phyloP scores from a whole-genome alignment of 1,139 yeast species.

The Pichia sp. region DNA sequence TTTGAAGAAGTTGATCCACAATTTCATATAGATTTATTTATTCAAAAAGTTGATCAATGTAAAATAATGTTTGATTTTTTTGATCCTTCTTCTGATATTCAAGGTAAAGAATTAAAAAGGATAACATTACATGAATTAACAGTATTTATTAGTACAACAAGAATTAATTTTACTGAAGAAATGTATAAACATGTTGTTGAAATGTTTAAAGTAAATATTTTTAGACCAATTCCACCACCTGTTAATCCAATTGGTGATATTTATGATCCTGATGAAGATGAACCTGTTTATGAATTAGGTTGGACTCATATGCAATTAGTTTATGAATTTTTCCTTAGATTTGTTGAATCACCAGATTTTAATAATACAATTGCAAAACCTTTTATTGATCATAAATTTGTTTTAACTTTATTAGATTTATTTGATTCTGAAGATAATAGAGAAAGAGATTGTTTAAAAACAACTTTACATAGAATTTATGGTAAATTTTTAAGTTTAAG shows the following conservation, averaged over 20 bases:
- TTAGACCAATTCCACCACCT: constrained; percentile 97
- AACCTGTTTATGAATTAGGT: constrained; percentile 90
- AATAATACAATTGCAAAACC: constrained; percentile 90
- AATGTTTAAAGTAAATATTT: constrained; percentile 84
- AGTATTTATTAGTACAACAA: constrained; percentile 69
- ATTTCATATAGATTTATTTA: constrained; percentile 73
- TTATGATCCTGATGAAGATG: constrained; percentile 98
- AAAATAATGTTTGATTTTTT: constrained; percentile 88
- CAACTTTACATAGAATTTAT: constrained; percentile 90
- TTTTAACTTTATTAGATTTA: constrained; percentile 70
- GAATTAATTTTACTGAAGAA: constrained; percentile 82
- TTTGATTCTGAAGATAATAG: constrained; percentile 96
- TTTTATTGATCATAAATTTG: constrained; percentile 86
- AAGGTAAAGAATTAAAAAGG: constrained; percentile 89
- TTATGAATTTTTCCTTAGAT: constrained; percentile 86
- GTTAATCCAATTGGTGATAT: constrained; percentile 95
- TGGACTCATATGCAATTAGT: constrained; percentile 99
- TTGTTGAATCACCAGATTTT: constrained; percentile 92
- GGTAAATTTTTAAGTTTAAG: constrained; percentile 90
- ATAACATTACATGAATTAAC: constrained; percentile 81
- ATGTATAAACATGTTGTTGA: constrained; percentile 83
- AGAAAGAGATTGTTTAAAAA: constrained; percentile 90
- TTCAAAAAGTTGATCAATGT: constrained; percentile 90
- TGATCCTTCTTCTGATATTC: constrained; percentile 86
- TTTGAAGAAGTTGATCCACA: constrained; percentile 89